phyloP scores from a whole-genome alignment of 768 basidiomycete species.

The Rossbeevera mucosa region DNA sequence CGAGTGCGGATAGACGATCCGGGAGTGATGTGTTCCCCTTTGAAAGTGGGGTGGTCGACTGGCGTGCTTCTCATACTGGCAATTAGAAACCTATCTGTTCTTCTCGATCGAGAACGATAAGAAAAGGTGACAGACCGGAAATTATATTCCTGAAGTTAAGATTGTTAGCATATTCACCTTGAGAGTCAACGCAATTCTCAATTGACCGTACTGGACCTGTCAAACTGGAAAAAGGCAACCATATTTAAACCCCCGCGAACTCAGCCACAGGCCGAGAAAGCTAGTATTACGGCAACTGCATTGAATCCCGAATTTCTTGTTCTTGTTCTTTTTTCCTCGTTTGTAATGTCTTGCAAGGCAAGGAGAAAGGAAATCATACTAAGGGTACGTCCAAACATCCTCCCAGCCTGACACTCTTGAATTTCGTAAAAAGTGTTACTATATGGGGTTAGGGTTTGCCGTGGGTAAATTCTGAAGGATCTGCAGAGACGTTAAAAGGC shows the following conservation, averaged over 20 bases:
- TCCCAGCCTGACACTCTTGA: background rate
- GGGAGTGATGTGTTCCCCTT: conserved; percentile 70
- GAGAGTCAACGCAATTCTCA: conserved; percentile 50
- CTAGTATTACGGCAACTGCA: too few relatives aligned
- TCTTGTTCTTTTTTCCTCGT: too few relatives aligned
- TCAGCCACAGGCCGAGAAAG: too few relatives aligned
- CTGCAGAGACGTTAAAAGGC: background rate
- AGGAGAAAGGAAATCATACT: background rate
- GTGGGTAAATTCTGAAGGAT: background rate
- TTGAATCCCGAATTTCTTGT: too few relatives aligned
- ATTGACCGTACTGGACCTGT: conserved; percentile 53
- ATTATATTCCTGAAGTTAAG: conserved; percentile 1
- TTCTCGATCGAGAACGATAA: conserved; percentile 36
- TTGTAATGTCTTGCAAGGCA: background rate
- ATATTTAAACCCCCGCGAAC: conserved; percentile 27
- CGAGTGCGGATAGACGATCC: conserved; percentile 64
- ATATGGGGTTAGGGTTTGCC: background rate
- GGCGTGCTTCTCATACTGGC: conserved; percentile 1
- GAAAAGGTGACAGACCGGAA: background rate
- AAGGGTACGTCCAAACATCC: background rate
- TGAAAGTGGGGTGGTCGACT: background rate
- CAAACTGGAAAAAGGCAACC: background rate
- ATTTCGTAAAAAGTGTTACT: background rate
- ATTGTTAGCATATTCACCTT: conserved; percentile 39
- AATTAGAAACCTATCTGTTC: conserved; percentile 46